Evolutionary conservation across 2,329 filamentous ascomycete genomes (phyloP).

Genomic region (Clonostachys sp.): DNA sequence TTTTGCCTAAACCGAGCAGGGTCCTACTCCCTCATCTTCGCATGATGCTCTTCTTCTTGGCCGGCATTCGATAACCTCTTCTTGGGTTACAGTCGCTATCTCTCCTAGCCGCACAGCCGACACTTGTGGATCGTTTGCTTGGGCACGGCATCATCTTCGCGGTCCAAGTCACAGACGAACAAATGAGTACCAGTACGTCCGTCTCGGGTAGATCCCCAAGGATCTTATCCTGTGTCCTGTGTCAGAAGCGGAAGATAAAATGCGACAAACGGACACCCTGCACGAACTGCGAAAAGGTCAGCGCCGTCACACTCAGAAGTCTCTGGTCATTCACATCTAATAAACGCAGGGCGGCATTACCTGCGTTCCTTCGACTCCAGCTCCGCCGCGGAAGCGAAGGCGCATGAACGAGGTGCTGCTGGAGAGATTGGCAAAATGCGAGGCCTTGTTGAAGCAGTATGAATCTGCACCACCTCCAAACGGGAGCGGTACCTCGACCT

Average conservation of each 20-base stretch:
- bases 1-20: no score
- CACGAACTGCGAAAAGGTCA: conserved; percentile 56
- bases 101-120: no score
- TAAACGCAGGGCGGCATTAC: conserved; percentile 48
- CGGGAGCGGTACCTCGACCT: no score
- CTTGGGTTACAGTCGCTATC: no score
- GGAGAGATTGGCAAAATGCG: conserved; percentile 53
- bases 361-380: conserved; percentile 56
- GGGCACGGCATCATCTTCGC: no score
- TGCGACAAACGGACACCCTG: conserved; percentile 56
- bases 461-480: conserved; percentile 22
- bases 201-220: conserved; percentile 32
- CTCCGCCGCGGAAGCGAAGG: conserved; percentile 53
- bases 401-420: conserved; percentile 58
- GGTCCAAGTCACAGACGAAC: no score
- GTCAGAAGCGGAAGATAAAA: conserved; percentile 59
- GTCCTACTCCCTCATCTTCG: no score
- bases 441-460: conserved; percentile 54
- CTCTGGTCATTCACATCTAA: neutral
- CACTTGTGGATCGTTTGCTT: no score
- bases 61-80: no score
- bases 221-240: conserved; percentile 50
- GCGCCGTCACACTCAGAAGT: neutral
- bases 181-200: neutral
- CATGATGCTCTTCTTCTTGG: no score